Conservation (phyloP, 2,329 filamentous ascomycete species). For the Mycosphaerella sp. region DNA sequence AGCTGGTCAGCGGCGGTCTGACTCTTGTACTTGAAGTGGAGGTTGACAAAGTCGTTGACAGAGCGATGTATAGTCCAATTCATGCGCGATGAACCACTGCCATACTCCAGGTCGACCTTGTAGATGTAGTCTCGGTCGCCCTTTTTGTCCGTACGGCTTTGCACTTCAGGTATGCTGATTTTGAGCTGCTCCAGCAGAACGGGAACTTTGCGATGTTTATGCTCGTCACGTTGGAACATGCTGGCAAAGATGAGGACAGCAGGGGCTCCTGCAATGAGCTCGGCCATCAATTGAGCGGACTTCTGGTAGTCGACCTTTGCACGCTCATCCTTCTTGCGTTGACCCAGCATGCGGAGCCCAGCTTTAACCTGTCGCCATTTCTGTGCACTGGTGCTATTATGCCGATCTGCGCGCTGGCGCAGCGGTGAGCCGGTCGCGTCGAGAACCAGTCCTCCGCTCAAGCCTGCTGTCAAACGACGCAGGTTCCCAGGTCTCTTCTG, state of each 20-base stretch:
- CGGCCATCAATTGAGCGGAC: conserved; percentile 92
- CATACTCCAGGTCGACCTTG: conserved; percentile 89
- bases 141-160: conserved; percentile 54
- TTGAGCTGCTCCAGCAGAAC: conserved; percentile 94
- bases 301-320: conserved; percentile 85
- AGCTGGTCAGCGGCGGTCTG: conserved; percentile 79
- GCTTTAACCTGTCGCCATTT: conserved; percentile 93
- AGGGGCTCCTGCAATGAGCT: conserved; percentile 84
- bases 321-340: conserved; percentile 80
- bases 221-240: conserved; percentile 96
- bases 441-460: conserved; percentile 32
- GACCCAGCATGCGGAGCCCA: conserved; percentile 68
- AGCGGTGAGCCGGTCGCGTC: conserved; percentile 35
- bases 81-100: conserved; percentile 92
- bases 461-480: conserved; percentile 41
- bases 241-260: conserved; percentile 91
- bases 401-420: conserved; percentile 42
- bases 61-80: conserved; percentile 88
- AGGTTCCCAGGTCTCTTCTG: conserved; percentile 40
- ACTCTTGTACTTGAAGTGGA: conserved; percentile 90
- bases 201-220: conserved; percentile 89
- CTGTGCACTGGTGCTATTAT: conserved; percentile 53
- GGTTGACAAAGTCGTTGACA: conserved; percentile 80
- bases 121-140: conserved; percentile 74
- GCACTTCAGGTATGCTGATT: conserved; percentile 74